Percentiles rank a stretch among this genome's conserved stretches.
phyloP scores from a whole-genome alignment of 345 rosid species.

The Sapria himalayana region DNA sequence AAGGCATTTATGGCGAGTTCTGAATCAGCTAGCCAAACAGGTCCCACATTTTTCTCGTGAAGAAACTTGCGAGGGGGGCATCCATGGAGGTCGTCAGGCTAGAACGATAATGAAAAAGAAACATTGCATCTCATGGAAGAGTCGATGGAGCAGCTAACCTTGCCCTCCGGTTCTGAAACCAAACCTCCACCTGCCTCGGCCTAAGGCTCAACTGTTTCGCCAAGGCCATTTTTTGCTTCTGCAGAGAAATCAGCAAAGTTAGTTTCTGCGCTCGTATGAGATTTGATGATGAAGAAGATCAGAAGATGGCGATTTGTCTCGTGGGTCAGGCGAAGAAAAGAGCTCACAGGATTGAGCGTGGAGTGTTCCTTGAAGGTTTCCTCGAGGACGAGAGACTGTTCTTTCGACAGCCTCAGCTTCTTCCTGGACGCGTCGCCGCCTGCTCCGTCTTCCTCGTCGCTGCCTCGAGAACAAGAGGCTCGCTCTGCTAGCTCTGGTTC shows the following conservation, averaged over 20 bases:
- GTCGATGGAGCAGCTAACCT: conserved; percentile 36
- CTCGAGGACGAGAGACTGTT: conserved; percentile 62
- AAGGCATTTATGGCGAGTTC: too few relatives aligned
- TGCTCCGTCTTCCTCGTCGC: conserved; percentile 48
- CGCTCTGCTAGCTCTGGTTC: conserved; percentile 46
- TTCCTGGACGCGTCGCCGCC: conserved; percentile 51
- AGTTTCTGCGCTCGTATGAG: too few relatives aligned
- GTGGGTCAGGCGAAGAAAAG: too few relatives aligned
- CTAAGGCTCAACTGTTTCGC: conserved; percentile 58
- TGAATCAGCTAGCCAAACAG: too few relatives aligned
- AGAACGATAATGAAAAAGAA: too few relatives aligned
- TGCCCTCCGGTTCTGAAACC: conserved; percentile 89
- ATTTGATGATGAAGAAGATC: too few relatives aligned
- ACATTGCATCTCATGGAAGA: too few relatives aligned
- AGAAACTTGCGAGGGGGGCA: too few relatives aligned
- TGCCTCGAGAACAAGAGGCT: conserved; percentile 45
- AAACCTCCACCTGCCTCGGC: conserved; percentile 81
- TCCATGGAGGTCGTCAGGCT: too few relatives aligned
- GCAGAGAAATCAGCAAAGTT: too few relatives aligned
- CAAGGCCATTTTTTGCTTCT: conserved; percentile 65
- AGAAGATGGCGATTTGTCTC: too few relatives aligned
- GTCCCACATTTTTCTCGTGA: too few relatives aligned
- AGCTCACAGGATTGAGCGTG: conserved; percentile 84
- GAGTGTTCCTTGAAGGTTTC: conserved; percentile 70
- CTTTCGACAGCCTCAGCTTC: conserved; percentile 65